phyloP scores from a whole-genome alignment of 306 rosid genomes.

The Acacia acuminata region DNA sequence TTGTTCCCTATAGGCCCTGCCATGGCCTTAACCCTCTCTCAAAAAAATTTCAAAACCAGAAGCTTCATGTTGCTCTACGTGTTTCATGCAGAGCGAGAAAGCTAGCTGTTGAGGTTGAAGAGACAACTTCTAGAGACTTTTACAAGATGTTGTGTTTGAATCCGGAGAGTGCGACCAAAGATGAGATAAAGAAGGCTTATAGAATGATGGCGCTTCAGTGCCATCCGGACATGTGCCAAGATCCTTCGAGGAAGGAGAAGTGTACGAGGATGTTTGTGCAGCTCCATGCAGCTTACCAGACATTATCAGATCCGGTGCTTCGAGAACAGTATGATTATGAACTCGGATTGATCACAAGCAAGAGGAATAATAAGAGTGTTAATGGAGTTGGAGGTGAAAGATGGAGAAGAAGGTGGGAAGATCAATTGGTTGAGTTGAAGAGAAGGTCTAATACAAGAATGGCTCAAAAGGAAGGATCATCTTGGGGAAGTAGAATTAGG shows the following conservation, averaged over 20 bases:
- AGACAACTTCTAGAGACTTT: constrained; percentile 23
- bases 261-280: constrained; percentile 51
- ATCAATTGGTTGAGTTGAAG: constrained; percentile 56
- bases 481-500: constrained; percentile 52
- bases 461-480: constrained; percentile 28
- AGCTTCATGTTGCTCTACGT: not conserved
- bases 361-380: not conserved
- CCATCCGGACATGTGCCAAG: constrained; percentile 63
- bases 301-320: constrained; percentile 52
- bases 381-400: not conserved
- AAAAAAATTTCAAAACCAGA: not conserved
- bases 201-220: constrained; percentile 57
- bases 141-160: constrained; percentile 54
- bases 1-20: constrained; percentile 14
- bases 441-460: constrained; percentile 36
- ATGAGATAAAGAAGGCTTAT: constrained; percentile 66
- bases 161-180: constrained; percentile 36
- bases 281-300: constrained; percentile 59
- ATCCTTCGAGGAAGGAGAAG: constrained; percentile 49
- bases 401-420: constrained; percentile 47
- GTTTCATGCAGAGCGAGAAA: constrained; percentile 39
- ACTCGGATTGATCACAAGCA: constrained; percentile 29
- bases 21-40: constrained; percentile 5
- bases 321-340: constrained; percentile 50
- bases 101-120: not conserved